A percentile compares a stretch with the other conserved stretches of the same genome.
Evolutionary conservation across 139 green algal species (phyloP).

Genomic region (Picochlorum costavermella): DNA sequence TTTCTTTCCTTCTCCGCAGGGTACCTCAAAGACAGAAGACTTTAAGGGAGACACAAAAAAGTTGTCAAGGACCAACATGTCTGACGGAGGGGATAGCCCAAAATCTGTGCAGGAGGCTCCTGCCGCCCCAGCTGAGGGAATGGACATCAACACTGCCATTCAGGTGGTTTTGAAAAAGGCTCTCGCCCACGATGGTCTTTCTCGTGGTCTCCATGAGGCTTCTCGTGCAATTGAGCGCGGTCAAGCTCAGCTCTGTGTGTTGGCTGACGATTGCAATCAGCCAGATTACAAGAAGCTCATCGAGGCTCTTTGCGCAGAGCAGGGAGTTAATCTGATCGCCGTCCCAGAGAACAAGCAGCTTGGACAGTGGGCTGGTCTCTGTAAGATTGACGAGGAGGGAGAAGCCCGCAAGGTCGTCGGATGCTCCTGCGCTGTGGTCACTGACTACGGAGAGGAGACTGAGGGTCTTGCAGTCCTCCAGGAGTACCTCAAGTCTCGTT

Average conservation of each 20-base stretch:
- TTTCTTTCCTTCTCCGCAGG: slow-evolving; percentile 5
- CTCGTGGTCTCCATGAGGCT: slow-evolving; percentile 89
- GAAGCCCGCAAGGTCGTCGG: slow-evolving; percentile 93
- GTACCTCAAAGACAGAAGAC: slow-evolving; percentile 38
- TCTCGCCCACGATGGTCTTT: slow-evolving; percentile 90
- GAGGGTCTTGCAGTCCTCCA: slow-evolving; percentile 85
- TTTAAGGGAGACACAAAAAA: slow-evolving; percentile 26
- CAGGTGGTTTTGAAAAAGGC: slow-evolving; percentile 96
- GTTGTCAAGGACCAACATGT: slow-evolving; percentile 44
- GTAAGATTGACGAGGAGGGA: slow-evolving; percentile 97
- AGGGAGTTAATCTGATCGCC: slow-evolving; percentile 87
- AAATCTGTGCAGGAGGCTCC: slow-evolving; percentile 32
- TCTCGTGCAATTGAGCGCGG: slow-evolving; percentile 65
- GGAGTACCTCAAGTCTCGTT: slow-evolving; percentile 85
- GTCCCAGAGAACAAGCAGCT: slow-evolving; percentile 87
- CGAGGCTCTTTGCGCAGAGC: slow-evolving; percentile 94
- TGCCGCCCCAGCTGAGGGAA: slow-evolving; percentile 76
- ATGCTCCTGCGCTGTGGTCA: slow-evolving; percentile 90
- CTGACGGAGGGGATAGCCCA: slow-evolving; percentile 41
- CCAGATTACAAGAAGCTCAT: slow-evolving; percentile 99
- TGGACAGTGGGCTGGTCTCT: slow-evolving; percentile 85
- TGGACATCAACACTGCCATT: slow-evolving; percentile 95
- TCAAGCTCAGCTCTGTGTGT: slow-evolving; percentile 87
- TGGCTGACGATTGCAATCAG: slow-evolving; percentile 98
- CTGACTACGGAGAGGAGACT: slow-evolving; percentile 97